Evolutionary conservation across 2,329 filamentous ascomycete species (phyloP).

Genomic region (Claviceps pazoutovae): DNA sequence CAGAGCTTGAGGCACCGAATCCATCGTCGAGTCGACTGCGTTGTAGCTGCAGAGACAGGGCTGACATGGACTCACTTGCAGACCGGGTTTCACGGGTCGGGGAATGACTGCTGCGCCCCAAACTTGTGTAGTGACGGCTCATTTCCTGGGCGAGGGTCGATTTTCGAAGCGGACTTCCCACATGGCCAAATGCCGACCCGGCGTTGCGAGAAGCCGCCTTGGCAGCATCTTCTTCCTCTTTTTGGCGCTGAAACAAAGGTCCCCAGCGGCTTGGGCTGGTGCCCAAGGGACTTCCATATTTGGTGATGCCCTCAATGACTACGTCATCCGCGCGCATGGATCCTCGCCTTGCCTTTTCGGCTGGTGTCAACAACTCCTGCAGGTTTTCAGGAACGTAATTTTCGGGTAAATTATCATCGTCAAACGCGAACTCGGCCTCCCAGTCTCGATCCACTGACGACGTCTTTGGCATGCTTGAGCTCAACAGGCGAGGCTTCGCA

Average conservation of each 20-base stretch:
- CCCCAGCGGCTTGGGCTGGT: conserved; percentile 49
- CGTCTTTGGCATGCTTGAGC: conserved; percentile 53
- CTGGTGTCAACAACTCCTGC: conserved; percentile 51
- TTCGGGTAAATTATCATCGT: conserved; percentile 42
- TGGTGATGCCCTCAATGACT: conserved; percentile 32
- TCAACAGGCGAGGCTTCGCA: conserved; percentile 52
- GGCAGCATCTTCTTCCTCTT: conserved; percentile 39
- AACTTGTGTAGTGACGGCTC: conserved; percentile 20
- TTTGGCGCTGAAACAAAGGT: conserved; percentile 44
- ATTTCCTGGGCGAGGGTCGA: conserved; percentile 45
- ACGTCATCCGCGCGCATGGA: conserved; percentile 40
- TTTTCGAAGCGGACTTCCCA: conserved; percentile 51
- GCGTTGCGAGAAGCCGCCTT: conserved; percentile 20
- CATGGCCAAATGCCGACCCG: conserved; percentile 48
- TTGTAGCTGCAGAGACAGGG: conserved; percentile 48
- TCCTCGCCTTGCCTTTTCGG: conserved; percentile 51
- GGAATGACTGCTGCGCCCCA: conserved; percentile 25
- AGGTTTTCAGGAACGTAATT: conserved; percentile 60
- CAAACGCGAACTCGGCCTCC: conserved; percentile 61
- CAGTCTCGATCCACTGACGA: conserved; percentile 50
- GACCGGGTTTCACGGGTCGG: conserved; percentile 21
- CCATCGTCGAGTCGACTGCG: conserved; percentile 39
- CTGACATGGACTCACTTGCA: conserved; percentile 39
- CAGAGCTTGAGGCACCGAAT: conserved; percentile 12
- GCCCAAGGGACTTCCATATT: conserved; percentile 47